These are phyloP conservation scores for Suillus placidus DNA, from an alignment of 768 basidiomycete genomes.

Conservation along the genomic window DNA sequence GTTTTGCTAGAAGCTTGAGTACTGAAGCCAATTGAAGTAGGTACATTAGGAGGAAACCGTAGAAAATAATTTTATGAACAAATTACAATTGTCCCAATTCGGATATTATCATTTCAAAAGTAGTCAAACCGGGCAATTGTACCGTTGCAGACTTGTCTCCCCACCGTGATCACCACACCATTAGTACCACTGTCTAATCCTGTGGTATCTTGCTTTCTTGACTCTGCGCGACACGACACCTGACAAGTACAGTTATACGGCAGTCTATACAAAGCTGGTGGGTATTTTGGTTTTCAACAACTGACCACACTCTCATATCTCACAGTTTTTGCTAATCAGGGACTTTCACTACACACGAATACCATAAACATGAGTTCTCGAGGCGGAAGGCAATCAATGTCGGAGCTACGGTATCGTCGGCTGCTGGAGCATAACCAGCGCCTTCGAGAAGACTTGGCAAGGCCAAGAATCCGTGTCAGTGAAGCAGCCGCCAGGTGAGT, in stretches of 20 bases:
- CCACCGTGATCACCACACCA: slow-evolving; percentile 5
- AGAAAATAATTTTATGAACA: slow-evolving; percentile 5
- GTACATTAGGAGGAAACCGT: background rate
- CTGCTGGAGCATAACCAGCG: slow-evolving; percentile 76
- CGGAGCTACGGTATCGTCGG: slow-evolving; percentile 80
- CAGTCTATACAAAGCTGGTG: slow-evolving; percentile 6
- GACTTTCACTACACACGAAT: slow-evolving; percentile 7
- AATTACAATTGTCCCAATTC: slow-evolving; percentile 3
- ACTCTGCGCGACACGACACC: background rate
- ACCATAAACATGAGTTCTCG: slow-evolving; percentile 56
- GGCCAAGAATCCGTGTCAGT: slow-evolving; percentile 72
- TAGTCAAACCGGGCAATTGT: slow-evolving; percentile 8
- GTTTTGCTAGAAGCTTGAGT: background rate
- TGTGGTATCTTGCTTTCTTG: background rate
- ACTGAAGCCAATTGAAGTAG: background rate
- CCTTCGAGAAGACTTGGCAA: slow-evolving; percentile 68
- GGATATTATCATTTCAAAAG: slow-evolving; percentile 3
- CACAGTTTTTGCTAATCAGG: slow-evolving; percentile 6
- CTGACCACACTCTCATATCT: slow-evolving; percentile 4
- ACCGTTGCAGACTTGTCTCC: slow-evolving; percentile 7
- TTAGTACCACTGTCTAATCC: background rate
- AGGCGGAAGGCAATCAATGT: slow-evolving; percentile 72
- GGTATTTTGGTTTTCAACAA: background rate
- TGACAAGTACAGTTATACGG: background rate
- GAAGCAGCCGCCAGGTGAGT: slow-evolving; percentile 69